Conservation (phyloP, 2,329 filamentous ascomycete species). For the Diaporthe nobilis region DNA sequence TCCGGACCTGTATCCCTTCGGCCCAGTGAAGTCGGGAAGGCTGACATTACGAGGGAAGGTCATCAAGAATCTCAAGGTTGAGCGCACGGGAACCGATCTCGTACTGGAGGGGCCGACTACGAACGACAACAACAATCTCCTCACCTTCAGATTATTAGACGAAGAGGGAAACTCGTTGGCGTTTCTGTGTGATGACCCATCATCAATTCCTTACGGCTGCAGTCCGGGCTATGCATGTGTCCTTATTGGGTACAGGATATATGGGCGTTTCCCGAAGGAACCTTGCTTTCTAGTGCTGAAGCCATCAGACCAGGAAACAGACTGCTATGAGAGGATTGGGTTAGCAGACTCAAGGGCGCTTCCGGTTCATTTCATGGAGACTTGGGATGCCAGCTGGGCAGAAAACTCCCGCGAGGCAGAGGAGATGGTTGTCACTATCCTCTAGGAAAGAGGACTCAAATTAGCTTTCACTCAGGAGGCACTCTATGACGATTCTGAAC, state of each 20-base stretch:
- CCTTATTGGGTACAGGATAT: constrained; percentile 21
- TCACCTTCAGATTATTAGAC: constrained; percentile 3
- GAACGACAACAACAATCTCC: not conserved
- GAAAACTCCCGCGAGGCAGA: not conserved
- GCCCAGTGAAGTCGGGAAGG: constrained; percentile 14
- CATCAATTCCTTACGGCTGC: not conserved
- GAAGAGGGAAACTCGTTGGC: not conserved
- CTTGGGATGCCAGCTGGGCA: constrained; percentile 11
- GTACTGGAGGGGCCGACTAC: not conserved
- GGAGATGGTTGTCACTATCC: constrained; percentile 4
- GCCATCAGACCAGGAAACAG: not conserved
- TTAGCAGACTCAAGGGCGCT: constrained; percentile 11
- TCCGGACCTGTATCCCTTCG: not conserved
- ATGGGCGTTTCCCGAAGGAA: not conserved
- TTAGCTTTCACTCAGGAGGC: too few species aligned
- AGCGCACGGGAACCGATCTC: constrained; percentile 20
- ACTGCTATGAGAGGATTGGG: constrained; percentile 20
- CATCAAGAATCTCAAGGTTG: constrained; percentile 5
- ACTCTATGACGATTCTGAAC: too few species aligned
- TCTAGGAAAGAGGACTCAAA: not conserved
- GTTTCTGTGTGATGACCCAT: constrained; percentile 23
- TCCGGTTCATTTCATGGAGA: constrained; percentile 1
- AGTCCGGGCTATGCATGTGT: constrained; percentile 10
- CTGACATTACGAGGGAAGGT: not conserved
- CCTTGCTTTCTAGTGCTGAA: constrained; percentile 31